These are phyloP conservation scores for Coprinopsis marcescibilis DNA, from an alignment of 768 basidiomycete species.

Conservation along the genomic window DNA sequence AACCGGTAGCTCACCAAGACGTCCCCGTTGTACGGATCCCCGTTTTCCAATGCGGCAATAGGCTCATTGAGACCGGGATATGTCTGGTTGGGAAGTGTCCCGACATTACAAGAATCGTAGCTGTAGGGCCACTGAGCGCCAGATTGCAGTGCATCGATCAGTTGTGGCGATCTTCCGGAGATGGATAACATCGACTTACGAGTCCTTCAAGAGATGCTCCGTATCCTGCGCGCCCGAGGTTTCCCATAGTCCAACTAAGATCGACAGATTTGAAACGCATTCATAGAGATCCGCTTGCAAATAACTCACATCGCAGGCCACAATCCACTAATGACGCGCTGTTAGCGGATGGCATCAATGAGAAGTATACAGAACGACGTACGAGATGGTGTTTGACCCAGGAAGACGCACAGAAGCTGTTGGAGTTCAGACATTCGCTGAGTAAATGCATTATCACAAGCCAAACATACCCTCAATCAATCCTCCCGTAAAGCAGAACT, in stretches of 20 bases:
- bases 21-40: slow-evolving; percentile 34
- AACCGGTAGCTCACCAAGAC: slow-evolving; percentile 22
- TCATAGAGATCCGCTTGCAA: neutral
- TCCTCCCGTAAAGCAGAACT: slow-evolving; percentile 71
- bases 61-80: slow-evolving; percentile 43
- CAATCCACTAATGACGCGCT: slow-evolving; percentile 31
- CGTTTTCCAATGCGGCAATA: slow-evolving; percentile 36
- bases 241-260: slow-evolving; percentile 39
- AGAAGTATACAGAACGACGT: slow-evolving; percentile 1
- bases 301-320: slow-evolving; percentile 38
- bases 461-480: slow-evolving; percentile 36
- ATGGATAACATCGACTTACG: slow-evolving; percentile 32
- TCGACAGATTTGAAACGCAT: neutral
- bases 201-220: slow-evolving; percentile 63
- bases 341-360: neutral
- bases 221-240: slow-evolving; percentile 68
- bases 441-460: neutral
- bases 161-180: no score
- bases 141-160: neutral
- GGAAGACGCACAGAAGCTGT: slow-evolving; percentile 27
- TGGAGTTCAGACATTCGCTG: neutral
- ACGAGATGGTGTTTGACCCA: slow-evolving; percentile 25
- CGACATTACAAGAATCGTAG: slow-evolving; percentile 73
- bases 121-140: slow-evolving; percentile 54
- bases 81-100: slow-evolving; percentile 75